A percentile compares a stretch with the other conserved stretches of the same genome.
phyloP scores from a whole-genome alignment of 73 alveolate genomes.

The Paramecium tetraurelia region DNA sequence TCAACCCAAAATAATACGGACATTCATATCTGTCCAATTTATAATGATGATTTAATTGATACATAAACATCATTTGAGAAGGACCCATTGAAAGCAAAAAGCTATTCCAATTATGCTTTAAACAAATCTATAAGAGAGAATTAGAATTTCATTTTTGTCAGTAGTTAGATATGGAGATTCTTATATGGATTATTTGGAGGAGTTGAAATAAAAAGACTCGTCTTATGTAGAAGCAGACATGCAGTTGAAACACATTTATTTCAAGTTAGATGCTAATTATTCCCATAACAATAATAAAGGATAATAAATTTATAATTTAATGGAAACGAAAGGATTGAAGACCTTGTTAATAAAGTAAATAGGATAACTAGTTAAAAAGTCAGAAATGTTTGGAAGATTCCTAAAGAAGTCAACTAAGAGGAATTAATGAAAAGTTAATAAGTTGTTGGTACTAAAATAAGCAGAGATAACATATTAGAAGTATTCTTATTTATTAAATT shows the following conservation, averaged over 20 bases:
- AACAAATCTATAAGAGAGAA: slow-evolving; percentile 58
- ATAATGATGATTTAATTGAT: slow-evolving; percentile 17
- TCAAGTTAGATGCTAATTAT: background rate
- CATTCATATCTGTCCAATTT: background rate
- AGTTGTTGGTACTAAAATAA: background rate
- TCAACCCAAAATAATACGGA: background rate
- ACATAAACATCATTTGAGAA: slow-evolving; percentile 41
- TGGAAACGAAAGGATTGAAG: slow-evolving; percentile 45
- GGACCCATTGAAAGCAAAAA: slow-evolving; percentile 45
- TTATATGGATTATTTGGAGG: slow-evolving; percentile 55
- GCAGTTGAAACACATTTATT: slow-evolving; percentile 65
- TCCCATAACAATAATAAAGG: slow-evolving; percentile 42
- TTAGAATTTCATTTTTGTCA: slow-evolving; percentile 48
- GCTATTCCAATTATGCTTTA: slow-evolving; percentile 35
- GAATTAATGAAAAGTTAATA: background rate
- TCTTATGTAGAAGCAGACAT: slow-evolving; percentile 50
- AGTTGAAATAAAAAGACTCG: slow-evolving; percentile 2
- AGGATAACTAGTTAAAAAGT: slow-evolving; percentile 12
- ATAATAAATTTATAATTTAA: background rate
- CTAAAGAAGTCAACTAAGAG: slow-evolving; percentile 19
- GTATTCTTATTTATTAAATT: background rate
- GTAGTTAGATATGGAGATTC: slow-evolving; percentile 50
- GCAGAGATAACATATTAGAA: background rate
- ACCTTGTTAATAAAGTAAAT: slow-evolving; percentile 19
- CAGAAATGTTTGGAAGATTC: slow-evolving; percentile 61